These are phyloP conservation scores for Sphagnum tenellum DNA, from an alignment of 225 moss, liverwort and hornwort species.

Conservation along the genomic window DNA sequence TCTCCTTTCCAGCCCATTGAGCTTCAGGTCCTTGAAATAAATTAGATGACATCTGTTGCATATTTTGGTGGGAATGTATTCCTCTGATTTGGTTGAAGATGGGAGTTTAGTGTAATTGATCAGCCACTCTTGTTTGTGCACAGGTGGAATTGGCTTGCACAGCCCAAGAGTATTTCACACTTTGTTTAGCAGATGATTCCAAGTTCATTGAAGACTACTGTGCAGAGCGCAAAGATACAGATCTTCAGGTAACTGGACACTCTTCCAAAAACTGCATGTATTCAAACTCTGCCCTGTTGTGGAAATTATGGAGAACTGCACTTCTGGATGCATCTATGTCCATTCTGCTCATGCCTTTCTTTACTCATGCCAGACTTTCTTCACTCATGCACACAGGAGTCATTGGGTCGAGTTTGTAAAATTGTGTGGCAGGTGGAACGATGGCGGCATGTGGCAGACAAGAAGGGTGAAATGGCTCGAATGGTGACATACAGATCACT, in stretches of 20 bases:
- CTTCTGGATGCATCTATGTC: too few species aligned
- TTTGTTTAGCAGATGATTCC: slow-evolving; percentile 44
- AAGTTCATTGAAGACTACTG: slow-evolving; percentile 51
- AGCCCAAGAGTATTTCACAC: slow-evolving; percentile 46
- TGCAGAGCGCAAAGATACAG: slow-evolving; percentile 56
- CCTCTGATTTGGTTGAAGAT: neutral
- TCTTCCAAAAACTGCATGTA: neutral
- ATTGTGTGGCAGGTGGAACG: slow-evolving; percentile 40
- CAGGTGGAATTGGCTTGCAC: slow-evolving; percentile 71
- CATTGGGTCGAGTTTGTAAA: neutral
- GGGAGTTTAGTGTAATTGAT: neutral
- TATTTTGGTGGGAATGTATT: too few species aligned
- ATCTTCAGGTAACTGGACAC: slow-evolving; percentile 30
- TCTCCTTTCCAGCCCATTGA: too few species aligned
- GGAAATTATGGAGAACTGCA: too few species aligned
- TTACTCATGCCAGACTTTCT: too few species aligned
- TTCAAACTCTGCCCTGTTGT: too few species aligned
- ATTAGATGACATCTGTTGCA: too few species aligned
- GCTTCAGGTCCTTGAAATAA: too few species aligned
- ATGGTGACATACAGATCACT: slow-evolving; percentile 68
- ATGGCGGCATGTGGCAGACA: slow-evolving; percentile 51
- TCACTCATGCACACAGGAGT: too few species aligned
- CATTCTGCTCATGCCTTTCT: too few species aligned
- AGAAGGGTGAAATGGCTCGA: slow-evolving; percentile 55
- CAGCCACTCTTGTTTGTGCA: neutral